Evolutionary conservation across 257 asterid genomes (phyloP), one percentile per base, ranked within the genome.

Genomic region (Gardenia jasminoides): DNA sequence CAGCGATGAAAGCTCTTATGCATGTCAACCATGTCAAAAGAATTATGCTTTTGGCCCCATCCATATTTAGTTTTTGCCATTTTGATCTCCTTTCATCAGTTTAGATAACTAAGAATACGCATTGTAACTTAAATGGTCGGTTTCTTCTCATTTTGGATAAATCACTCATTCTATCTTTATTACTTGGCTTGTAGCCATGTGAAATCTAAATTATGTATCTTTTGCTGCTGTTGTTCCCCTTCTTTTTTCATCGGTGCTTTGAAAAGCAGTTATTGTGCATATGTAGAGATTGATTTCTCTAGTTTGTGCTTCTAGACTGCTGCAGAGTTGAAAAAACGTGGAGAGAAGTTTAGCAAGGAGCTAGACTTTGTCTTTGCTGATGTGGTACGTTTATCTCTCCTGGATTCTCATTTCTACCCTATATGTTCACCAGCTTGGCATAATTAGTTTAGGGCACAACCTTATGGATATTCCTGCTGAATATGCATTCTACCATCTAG

Each of bases 281-380:
- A 5, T 48, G 19, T 8, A 66, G 50, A 50, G 24, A 59, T 80
- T 80, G 77, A 65, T 65, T 41, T 79, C 52, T 54, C n/a, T 54
- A 31, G 56, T 70, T 46, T 83, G 76, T 61, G 72, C 11, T 81
- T 61, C 39, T 86, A 94, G 98, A 91, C 91, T 79, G 98, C 98
- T 74, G 98, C 98, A 68, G 98, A 94, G 89, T 80, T 86, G 86
- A 95, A 93, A 78, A 83, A 75, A 74, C 98, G 98, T 15, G 82
- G 94, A 84, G 98, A 94, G 80, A 94, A 94, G 31, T 94, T 94
- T 85, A 79, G 81, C 82, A 94, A 92, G 93, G 98, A 94, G 87
- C 92, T 94, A 10, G 97, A 94, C 86, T 92, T 94, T 83, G 98
- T 94, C 79, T 86, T 81, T 43, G 97, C 98, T 80, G 97, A 94